phyloP scores from a whole-genome alignment of 202 grass and related monocot genomes.

The Setaria italica region DNA sequence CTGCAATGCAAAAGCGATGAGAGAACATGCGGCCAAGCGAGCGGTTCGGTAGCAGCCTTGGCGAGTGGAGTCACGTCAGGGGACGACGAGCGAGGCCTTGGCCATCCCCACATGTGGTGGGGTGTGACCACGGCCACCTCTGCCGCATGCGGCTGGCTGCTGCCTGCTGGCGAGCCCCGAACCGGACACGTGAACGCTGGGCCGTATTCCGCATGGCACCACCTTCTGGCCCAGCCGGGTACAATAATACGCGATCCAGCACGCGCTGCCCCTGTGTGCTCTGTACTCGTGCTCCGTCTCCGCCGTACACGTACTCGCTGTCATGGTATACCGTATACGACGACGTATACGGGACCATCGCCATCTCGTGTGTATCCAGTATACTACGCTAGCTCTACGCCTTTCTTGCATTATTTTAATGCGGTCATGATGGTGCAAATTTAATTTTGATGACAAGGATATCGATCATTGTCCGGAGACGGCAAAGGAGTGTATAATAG shows the following conservation, averaged over 20 bases:
- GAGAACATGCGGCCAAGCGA: too few relatives aligned
- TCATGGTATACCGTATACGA: not conserved
- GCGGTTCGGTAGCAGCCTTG: not conserved
- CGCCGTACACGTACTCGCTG: not conserved
- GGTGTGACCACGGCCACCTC: not conserved
- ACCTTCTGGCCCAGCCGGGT: not conserved
- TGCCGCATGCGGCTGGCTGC: too few relatives aligned
- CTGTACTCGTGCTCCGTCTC: not conserved
- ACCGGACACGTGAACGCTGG: constrained; percentile 5
- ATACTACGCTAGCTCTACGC: not conserved
- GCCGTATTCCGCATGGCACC: not conserved
- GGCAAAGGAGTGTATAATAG: not conserved
- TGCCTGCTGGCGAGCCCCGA: not conserved
- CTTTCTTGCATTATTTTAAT: not conserved
- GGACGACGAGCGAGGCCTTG: not conserved
- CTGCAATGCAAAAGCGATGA: too few relatives aligned
- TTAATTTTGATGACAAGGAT: not conserved
- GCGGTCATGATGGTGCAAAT: not conserved
- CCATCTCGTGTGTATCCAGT: not conserved
- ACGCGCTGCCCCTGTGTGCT: not conserved
- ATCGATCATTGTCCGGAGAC: not conserved
- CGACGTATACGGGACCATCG: not conserved
- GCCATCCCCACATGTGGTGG: not conserved
- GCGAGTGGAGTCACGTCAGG: not conserved
- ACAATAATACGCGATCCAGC: constrained; percentile 22